Evolutionary conservation across 192 early-diverging fungal species (phyloP), one percentile per base, ranked within the genome.

Genomic region (Coemansia asiatica): DNA sequence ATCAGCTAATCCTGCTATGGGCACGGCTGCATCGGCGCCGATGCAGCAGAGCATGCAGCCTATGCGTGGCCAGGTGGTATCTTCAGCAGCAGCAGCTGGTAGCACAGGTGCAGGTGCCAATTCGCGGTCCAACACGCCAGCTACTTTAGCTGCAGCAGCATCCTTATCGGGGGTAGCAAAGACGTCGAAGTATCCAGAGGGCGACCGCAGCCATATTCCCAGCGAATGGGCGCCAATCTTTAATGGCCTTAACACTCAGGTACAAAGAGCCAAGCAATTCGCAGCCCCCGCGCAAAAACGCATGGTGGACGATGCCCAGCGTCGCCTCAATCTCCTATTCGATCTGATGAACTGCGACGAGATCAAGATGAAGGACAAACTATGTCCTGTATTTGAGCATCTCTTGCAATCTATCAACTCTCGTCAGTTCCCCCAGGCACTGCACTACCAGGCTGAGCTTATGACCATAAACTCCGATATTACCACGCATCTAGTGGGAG

Each of bases 261-360:
- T 91, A 51, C 75, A 78, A 36, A 80, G 75, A 44, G 82, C 83
- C 49, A 84, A 80, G 61, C 82, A 68, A 23, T 69, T 70, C 38
- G 72, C 70, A 0, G 76, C 91, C 81, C 87, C 90, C n/a, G 79
- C 81, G 22, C 86, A 91, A 66, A 89, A 89, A 64, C 82, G 87
- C 56, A 82, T 90, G 55, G 84, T 90, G 69, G 90, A 93, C 64
- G 94, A 98, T 55, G 87, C 93, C 4, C 91, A 95, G 53, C 91
- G 91, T 70, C 83, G 90, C n/a, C 63, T 98, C 29, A 84, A 87
- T 29, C 74, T 78, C 6, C 66, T 98, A 49, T 93, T 92, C 75
- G 96, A 96, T 75, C 84, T 87, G 78, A 76, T 96, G 83, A 95
- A 96, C 72, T 89, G 89, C 69, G 87, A 86, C 26, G 87, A 89